Evolutionary conservation across 2,329 filamentous ascomycete genomes (phyloP), one percentile per base, ranked within the genome.

Genomic region (Aspergillus latus): DNA sequence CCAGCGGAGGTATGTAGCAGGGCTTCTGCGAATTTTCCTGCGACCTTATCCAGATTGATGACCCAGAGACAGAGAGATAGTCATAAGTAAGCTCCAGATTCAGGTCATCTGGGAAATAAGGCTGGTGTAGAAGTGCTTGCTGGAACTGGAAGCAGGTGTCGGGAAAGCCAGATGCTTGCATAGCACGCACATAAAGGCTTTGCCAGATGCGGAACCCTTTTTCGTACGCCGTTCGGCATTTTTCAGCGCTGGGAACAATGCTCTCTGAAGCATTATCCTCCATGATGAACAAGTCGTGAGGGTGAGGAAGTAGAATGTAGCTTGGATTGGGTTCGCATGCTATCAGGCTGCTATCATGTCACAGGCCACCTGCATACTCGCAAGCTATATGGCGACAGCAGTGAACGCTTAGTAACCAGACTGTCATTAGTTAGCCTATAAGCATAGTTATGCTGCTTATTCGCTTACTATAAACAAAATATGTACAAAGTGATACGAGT

Each of bases 121-220:
- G 52, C n/a, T 37, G 29, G 28, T 49, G n/a, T 44, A 28, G 36
- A 42, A 54, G 36, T 43, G 36, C 37, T 49, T 36, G 37, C 52
- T 54, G 52, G 43, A 53, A 26, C 15, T 54, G 15, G 8, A 54
- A 49, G 36, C 52, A 54, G 26, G 15, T 44, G 15, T 32, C 3
- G 11, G 52, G 37, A 43, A 54, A 37, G 44, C 26, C 37, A 16
- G 52, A 43, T 43, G 1, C 29, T 28, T 54, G 34, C 5, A 8
- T 49, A 21, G 52, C 52, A 36, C 28, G 52, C 11, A 49, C 5
- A 15, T 48, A 54, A 6, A 54, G 52, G 36, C 44, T 49, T 32
- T 43, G 36, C 52, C 52, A 54, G n/a, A 49, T 49, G 28, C 36
- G 52, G 44, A 43, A 54, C 10, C 52, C 52, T 54, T 54, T 54